These are phyloP conservation scores for Penicillium sp. DNA, from an alignment of 2,329 filamentous ascomycete species.

Conservation along the genomic window DNA sequence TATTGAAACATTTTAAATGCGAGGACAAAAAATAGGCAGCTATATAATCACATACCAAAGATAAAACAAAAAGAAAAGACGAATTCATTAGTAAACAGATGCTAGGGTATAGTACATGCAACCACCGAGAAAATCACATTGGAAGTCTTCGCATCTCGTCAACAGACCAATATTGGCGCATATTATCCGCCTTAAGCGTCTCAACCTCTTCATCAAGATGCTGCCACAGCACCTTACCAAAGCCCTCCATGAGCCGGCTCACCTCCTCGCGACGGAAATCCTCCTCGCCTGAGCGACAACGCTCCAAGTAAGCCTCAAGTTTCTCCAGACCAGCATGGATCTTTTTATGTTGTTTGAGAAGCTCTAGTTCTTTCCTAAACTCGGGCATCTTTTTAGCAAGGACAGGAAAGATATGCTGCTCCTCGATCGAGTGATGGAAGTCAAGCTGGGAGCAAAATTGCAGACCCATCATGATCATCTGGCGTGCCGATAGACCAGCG, in stretches of 20 bases:
- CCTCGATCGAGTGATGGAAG: constrained; percentile 81
- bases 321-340: constrained; percentile 78
- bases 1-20: too few species aligned
- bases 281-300: constrained; percentile 65
- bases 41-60: too few species aligned
- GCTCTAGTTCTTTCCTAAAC: constrained; percentile 67
- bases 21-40: too few species aligned
- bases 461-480: constrained; percentile 71
- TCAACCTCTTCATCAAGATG: constrained; percentile 85
- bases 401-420: constrained; percentile 77
- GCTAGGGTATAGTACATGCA: background rate
- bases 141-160: constrained; percentile 74
- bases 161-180: constrained; percentile 79
- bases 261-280: constrained; percentile 63
- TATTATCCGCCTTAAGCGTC: constrained; percentile 80
- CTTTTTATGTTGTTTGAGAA: constrained; percentile 74
- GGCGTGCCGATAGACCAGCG: constrained; percentile 65
- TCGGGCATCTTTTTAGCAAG: constrained; percentile 79
- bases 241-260: constrained; percentile 73
- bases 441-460: constrained; percentile 72
- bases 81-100: too few species aligned
- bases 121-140: constrained; percentile 54
- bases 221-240: constrained; percentile 77
- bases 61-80: too few species aligned
- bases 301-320: constrained; percentile 67